Conservation (phyloP, 371 early-diverging fungal species). For the Mucor mucedo region DNA sequence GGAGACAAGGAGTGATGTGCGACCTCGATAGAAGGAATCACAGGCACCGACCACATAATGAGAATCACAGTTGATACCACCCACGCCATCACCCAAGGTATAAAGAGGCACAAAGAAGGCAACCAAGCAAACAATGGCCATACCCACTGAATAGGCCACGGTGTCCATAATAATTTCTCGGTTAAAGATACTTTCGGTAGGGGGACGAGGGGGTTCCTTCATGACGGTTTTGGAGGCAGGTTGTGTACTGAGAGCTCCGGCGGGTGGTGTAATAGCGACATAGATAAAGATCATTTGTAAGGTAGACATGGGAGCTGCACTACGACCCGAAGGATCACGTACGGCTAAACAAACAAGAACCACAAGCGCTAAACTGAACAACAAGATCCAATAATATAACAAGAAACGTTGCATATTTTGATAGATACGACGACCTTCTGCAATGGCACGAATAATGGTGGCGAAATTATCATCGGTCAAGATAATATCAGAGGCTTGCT, state of each 20-base stretch:
- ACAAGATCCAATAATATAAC: constrained; percentile 75
- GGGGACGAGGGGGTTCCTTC: constrained; percentile 79
- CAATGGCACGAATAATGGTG: constrained; percentile 83
- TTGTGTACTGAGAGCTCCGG: constrained; percentile 80
- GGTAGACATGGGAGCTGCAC: constrained; percentile 58
- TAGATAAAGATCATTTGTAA: constrained; percentile 40
- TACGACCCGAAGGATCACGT: constrained; percentile 80
- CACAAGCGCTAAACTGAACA: constrained; percentile 53
- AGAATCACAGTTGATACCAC: constrained; percentile 66
- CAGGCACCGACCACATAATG: constrained; percentile 58
- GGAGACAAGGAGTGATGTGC: constrained; percentile 65
- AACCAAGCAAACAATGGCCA: constrained; percentile 61
- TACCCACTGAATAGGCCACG: constrained; percentile 39
- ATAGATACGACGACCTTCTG: constrained; percentile 87
- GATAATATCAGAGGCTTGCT: constrained; percentile 90
- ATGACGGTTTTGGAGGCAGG: constrained; percentile 79
- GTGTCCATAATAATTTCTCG: constrained; percentile 46
- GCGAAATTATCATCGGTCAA: constrained; percentile 88
- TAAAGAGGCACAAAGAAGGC: constrained; percentile 66
- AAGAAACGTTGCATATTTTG: constrained; percentile 95
- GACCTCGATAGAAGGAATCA: constrained; percentile 69
- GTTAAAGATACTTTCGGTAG: constrained; percentile 70
- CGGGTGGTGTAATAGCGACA: constrained; percentile 70
- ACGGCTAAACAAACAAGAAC: constrained; percentile 71
- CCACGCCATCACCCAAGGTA: constrained; percentile 59